Base-by-base conservation (phyloP, 2,329 filamentous ascomycete genomes). In the Celoporthe dispersa region DNA sequence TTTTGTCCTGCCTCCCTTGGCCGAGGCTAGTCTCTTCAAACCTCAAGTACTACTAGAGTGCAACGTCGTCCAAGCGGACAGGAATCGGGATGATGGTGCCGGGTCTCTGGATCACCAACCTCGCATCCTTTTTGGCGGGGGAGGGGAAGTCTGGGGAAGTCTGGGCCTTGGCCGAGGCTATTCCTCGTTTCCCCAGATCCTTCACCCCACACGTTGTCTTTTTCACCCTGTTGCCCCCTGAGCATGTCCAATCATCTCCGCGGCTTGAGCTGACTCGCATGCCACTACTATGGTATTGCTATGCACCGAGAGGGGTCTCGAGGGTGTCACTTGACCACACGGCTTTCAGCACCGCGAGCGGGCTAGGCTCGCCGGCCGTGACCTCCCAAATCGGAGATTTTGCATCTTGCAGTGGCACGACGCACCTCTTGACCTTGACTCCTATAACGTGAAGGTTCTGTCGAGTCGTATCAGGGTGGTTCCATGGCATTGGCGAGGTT, bases 291-390 rank as follows among this genome's bases (percentile, higher is more conserved):
- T 39, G 37, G 37, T 12, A 39, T 39, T 9, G 37, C 37, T 39
- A 39, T 2, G 37, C 37, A 9, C 33, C n/a, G 19, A 11, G n/a
- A 33, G 11, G 31, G 33, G 33, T 35, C 28, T 19, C 57, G n/a
- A 37, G 22, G 19, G 22, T 7, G 35, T 44, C 60, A 37, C 60
- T 63, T 44, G 37, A 63, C 37, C n/a, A 31, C 33, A 22, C 60
- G 37, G 60, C 60, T 41, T n/a, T 9, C 14, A 44, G 8, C 35
- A 62, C 35, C 60, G 31, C 25, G 35, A 41, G n/a, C 9, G 60
- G 37, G 35, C n/a, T 63, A 63, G 60, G 31, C 60, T 63, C 35
- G 33, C n/a, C 60, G 37, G 60, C n/a, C 37, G 12, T 31, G 22
- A 28, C 35, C 35, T 48, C 25, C 60, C n/a, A 44, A 25, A 28